phyloP scores from a whole-genome alignment of 2,329 filamentous ascomycete genomes.

The Gyromitra esculenta region DNA sequence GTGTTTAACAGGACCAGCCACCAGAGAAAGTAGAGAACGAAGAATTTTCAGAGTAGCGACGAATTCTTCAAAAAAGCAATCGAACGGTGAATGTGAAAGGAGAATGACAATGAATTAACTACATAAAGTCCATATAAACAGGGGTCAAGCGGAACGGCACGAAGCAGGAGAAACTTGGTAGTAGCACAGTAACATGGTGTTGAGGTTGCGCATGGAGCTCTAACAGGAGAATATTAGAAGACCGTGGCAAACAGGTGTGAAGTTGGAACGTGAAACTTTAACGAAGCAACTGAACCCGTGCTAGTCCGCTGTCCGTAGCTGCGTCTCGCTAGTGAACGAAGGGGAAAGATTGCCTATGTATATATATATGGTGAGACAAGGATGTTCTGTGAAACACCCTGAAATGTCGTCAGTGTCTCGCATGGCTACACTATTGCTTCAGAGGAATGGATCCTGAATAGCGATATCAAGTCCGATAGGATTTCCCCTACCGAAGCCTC shows the following conservation, averaged over 20 bases:
- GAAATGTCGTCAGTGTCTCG: slow-evolving; percentile 34
- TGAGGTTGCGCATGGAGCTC: slow-evolving; percentile 22
- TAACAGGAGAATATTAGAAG: slow-evolving; percentile 27
- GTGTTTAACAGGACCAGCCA: slow-evolving; percentile 36
- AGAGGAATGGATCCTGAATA: background rate
- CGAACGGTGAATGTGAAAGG: background rate
- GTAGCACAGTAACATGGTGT: slow-evolving; percentile 25
- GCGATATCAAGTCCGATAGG: background rate
- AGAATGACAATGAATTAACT: slow-evolving; percentile 12
- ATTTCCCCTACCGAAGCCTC: background rate
- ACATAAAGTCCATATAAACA: slow-evolving; percentile 12
- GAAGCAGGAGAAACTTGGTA: slow-evolving; percentile 5
- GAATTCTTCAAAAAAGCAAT: background rate
- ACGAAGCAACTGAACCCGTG: slow-evolving; percentile 10
- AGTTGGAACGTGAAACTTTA: slow-evolving; percentile 35
- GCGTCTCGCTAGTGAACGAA: slow-evolving; percentile 25
- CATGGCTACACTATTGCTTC: slow-evolving; percentile 1
- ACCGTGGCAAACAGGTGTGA: slow-evolving; percentile 11
- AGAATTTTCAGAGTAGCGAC: slow-evolving; percentile 11
- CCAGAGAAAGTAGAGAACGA: slow-evolving; percentile 13
- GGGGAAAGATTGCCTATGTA: slow-evolving; percentile 34
- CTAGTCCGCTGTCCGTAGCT: background rate
- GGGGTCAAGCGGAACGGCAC: background rate
- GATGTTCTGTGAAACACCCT: slow-evolving; percentile 32
- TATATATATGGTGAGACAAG: slow-evolving; percentile 18